phyloP scores from a whole-genome alignment of 805 yeast genomes.

The Candida wancherniae region DNA sequence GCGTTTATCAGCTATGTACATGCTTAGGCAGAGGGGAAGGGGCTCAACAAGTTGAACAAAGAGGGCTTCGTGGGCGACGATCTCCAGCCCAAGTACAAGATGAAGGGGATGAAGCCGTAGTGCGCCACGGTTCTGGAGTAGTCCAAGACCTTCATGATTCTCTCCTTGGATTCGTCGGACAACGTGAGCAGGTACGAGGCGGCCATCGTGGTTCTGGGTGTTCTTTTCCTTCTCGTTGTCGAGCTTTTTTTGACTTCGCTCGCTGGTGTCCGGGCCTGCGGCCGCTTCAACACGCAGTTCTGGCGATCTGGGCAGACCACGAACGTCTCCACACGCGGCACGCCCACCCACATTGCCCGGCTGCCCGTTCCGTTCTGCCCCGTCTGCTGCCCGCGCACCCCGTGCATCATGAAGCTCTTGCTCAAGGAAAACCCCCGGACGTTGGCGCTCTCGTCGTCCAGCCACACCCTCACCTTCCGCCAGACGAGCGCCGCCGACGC shows the following conservation, averaged over 20 bases:
- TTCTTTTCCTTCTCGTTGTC: neutral
- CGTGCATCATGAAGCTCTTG: slow-evolving; percentile 11
- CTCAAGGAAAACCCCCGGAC: slow-evolving; percentile 15
- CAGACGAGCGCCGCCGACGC: slow-evolving; percentile 7
- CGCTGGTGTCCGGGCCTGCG: slow-evolving; percentile 9
- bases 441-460: slow-evolving; percentile 13
- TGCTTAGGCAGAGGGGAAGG: slow-evolving; percentile 66
- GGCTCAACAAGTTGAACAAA: slow-evolving; percentile 69
- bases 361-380: too few relatives aligned
- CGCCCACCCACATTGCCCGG: too few relatives aligned
- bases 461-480: slow-evolving; percentile 15
- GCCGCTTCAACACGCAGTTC: too few relatives aligned
- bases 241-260: slow-evolving; percentile 1
- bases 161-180: slow-evolving; percentile 62
- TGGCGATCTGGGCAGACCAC: too few relatives aligned
- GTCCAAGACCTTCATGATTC: slow-evolving; percentile 77
- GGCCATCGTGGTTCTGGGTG: slow-evolving; percentile 8
- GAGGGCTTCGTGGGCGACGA: slow-evolving; percentile 81
- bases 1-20: slow-evolving; percentile 11
- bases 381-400: too few relatives aligned
- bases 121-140: slow-evolving; percentile 84
- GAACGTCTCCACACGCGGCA: too few relatives aligned
- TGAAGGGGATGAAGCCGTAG: slow-evolving; percentile 96
- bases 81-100: slow-evolving; percentile 72
- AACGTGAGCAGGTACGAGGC: slow-evolving; percentile 28